Conservation (phyloP, 177 flowering plant genomes). For the Vitis hybrid region DNA sequence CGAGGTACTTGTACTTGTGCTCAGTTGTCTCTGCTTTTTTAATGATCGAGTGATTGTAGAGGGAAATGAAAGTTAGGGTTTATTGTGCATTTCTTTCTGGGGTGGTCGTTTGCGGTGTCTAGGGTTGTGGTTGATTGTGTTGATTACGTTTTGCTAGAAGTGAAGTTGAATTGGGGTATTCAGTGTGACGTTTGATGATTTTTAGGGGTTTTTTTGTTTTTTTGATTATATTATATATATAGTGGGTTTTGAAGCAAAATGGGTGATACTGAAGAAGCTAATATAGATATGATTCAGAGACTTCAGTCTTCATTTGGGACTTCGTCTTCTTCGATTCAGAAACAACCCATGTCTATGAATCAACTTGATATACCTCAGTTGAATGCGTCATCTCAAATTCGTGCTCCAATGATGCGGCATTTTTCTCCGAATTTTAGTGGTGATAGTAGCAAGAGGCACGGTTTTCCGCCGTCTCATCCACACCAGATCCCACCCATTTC, state of each 20-base stretch:
- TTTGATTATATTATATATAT: neutral
- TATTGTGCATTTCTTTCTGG: too few relatives aligned
- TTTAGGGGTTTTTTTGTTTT: too few relatives aligned
- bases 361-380: conserved; percentile 39
- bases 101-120: too few relatives aligned
- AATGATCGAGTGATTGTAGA: too few relatives aligned
- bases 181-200: too few relatives aligned
- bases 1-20: neutral
- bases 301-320: conserved; percentile 42
- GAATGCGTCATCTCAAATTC: conserved; percentile 26
- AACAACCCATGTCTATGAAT: conserved; percentile 21
- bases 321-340: conserved; percentile 27
- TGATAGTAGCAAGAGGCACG: conserved; percentile 36
- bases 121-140: too few relatives aligned
- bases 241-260: conserved; percentile 22
- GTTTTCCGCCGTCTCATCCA: conserved; percentile 54
- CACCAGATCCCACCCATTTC: conserved; percentile 46
- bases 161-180: too few relatives aligned
- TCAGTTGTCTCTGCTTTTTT: too few relatives aligned
- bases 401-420: conserved; percentile 32
- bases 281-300: conserved; percentile 38
- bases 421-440: conserved; percentile 27
- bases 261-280: conserved; percentile 44
- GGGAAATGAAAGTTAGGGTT: too few relatives aligned
- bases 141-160: too few relatives aligned